Evolutionary conservation across 2,329 filamentous ascomycete genomes (phyloP), one percentile per base, ranked within the genome.

Genomic region (Trichoderma hamatum): DNA sequence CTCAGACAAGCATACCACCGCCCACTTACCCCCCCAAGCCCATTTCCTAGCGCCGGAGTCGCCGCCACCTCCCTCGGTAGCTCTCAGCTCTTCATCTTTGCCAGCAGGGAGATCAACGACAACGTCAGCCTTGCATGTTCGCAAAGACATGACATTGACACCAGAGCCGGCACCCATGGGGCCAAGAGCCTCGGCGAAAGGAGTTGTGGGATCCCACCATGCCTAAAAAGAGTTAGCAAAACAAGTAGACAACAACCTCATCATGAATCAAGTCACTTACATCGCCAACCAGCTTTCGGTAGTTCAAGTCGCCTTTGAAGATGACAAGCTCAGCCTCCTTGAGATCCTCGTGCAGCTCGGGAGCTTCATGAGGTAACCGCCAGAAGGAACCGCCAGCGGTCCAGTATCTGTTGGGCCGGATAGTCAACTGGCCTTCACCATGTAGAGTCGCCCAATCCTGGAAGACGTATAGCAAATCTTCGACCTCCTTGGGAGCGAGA

Each of bases 261-360:
- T 28, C 2, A n/a, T 24, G 11, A 65, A 49, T 2, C 0, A 46
- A 32, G 11, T 32, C 26, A 70, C 90, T 83, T 82, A 95, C 93
- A 84, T 99, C 96, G 60, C 89, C 92, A 34, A 91, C 94, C 73
- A 99, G 80, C 80, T 99, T 99, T 71, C 96, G 86, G 80, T 98
- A 99, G 82, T 99, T 99, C 74, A 99, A 79, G 78, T 99, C 96
- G 3, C 96, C 96, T 84, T 99, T 99, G 84, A 98, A 98, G 68
- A 99, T 89, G 14, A 97, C 93, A 21, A 99, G 84, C 78, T 97
- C 92, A 72, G 92, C 92, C 71, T 88, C 82, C 82, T 94, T 90
- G 68, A 99, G 81, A 76, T 98, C 95, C 7, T 92, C 86, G 64
- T 88, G 86, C 14, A 99, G 82, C 32, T 86, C 85, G 3, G 88